Evolutionary conservation across 768 basidiomycete species (phyloP), one percentile per base, ranked within the genome.

Genomic region (Pleurotus ostreatus): DNA sequence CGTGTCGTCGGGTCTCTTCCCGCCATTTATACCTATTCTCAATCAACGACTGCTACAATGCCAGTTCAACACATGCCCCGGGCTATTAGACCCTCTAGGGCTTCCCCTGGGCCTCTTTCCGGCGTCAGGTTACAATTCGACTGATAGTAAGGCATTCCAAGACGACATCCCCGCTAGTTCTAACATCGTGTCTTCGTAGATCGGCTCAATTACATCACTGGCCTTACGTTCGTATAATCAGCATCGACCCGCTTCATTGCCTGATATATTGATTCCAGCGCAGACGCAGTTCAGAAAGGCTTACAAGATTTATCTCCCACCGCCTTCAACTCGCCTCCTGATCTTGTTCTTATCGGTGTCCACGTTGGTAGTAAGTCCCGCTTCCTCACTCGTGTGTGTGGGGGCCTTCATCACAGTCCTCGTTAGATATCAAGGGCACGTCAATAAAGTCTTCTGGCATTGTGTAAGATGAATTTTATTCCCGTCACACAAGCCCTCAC

Each of bases 261-360:
- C 11, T 26, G 8, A 30, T n/a, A 23, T 16, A 11, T 6, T n/a
- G 13, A n/a, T 34, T 8, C 5, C 15, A 55, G 54, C 25, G 59
- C 57, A 7, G 61, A 60, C 57, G 59, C 57, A 6, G 55, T 57
- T 12, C 55, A 55, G 13, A 58, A 46, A 18, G 74, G 74, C 16
- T 69, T 75, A 7, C 62, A 74, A 52, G 71, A 66, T 1, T 60
- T 74, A 5, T 62, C 68, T 0, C 71, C 71, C 1, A 55, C 64
- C 44, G 67, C 69, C 52, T 72, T 71, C 48, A 59, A 45, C n/a
- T 44, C 56, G 30, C 3, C 49, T 34, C 71, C 74, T 1, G 72
- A 74, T 44, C 62, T 75, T 45, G 67, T 71, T 16, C 65, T 75
- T 7, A 63, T 64, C 46, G 74, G 74, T 0, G 70, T 70, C 0